These are phyloP conservation scores for Apophysomyces variabilis DNA, from an alignment of 371 early-diverging fungal species.

Conservation along the genomic window DNA sequence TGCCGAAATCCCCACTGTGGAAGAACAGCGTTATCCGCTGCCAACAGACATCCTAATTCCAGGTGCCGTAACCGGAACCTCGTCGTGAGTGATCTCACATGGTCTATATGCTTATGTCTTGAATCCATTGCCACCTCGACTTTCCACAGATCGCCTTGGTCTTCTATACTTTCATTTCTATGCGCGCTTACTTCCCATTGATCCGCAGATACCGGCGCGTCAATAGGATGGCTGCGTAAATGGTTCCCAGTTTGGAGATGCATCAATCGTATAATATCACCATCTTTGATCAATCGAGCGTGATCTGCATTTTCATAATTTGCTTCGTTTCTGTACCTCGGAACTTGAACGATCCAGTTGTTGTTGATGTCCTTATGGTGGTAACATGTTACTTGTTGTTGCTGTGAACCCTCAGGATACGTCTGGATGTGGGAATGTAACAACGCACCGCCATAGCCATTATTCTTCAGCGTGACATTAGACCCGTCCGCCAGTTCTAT, in stretches of 20 bases:
- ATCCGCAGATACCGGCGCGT: constrained; percentile 81
- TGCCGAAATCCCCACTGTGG: constrained; percentile 99
- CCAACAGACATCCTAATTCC: constrained; percentile 78
- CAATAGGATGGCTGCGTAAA: constrained; percentile 82
- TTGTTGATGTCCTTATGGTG: constrained; percentile 97
- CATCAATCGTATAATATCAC: constrained; percentile 81
- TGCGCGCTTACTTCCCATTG: constrained; percentile 91
- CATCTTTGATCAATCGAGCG: constrained; percentile 67
- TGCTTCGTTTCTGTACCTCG: constrained; percentile 13
- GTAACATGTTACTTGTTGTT: constrained; percentile 69
- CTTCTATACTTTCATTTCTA: constrained; percentile 60
- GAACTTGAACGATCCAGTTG: constrained; percentile 78
- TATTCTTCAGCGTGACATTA: constrained; percentile 86
- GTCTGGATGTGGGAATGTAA: constrained; percentile 97
- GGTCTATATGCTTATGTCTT: constrained; percentile 32
- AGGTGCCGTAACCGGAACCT: constrained; percentile 87
- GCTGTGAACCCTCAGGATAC: constrained; percentile 77
- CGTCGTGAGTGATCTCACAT: constrained; percentile 79
- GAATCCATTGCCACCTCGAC: constrained; percentile 82
- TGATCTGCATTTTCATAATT: constrained; percentile 1
- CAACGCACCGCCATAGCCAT: constrained; percentile 87
- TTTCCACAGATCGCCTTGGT: constrained; percentile 88
- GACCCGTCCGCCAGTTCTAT: constrained; percentile 93
- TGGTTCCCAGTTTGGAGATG: constrained; percentile 77
- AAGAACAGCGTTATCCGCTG: constrained; percentile 71